These are phyloP conservation scores for Eremothecium cymbalariae DNA, from an alignment of 1,139 yeast species.

Conservation along the genomic window DNA sequence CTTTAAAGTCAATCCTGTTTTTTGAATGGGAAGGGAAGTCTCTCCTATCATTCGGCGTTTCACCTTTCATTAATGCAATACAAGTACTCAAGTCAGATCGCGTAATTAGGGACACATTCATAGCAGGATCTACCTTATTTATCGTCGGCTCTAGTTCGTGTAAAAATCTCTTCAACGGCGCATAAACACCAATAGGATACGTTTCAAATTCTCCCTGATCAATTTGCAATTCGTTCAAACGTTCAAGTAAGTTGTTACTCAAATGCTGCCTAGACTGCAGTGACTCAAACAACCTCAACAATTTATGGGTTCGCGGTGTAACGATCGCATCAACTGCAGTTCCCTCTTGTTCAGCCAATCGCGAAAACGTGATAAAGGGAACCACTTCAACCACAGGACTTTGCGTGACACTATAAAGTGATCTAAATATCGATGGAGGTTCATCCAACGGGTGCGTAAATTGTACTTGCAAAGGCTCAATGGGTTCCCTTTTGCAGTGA, in stretches of 20 bases:
- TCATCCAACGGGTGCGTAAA: constrained; percentile 30
- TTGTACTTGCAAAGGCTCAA: constrained; percentile 3
- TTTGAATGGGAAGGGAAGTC: constrained; percentile 4
- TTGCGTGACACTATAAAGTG: constrained; percentile 29
- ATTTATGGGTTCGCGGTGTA: constrained; percentile 56
- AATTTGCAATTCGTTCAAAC: constrained; percentile 51
- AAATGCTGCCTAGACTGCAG: constrained; percentile 48
- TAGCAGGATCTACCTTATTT: constrained; percentile 41
- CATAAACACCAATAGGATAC: constrained; percentile 61
- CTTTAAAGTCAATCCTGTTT: constrained; percentile 4
- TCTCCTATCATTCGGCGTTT: constrained; percentile 8
- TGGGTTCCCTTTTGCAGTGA: constrained; percentile 24
- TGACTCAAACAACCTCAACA: constrained; percentile 54
- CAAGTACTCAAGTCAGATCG: constrained; percentile 47
- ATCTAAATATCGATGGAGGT: constrained; percentile 30
- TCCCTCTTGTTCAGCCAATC: constrained; percentile 57
- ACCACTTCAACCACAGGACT: constrained; percentile 24
- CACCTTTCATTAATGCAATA: constrained; percentile 4
- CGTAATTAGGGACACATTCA: constrained; percentile 54
- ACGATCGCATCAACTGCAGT: constrained; percentile 45
- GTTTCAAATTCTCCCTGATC: constrained; percentile 50
- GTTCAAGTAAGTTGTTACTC: constrained; percentile 46
- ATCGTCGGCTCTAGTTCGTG: constrained; percentile 50
- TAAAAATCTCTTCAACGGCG: constrained; percentile 58
- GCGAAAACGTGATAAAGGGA: constrained; percentile 60